Percentiles rank a stretch among this genome's conserved stretches.
These are phyloP conservation scores for Coemansia sp. DNA, from an alignment of 192 early-diverging fungal species.

Conservation along the genomic window DNA sequence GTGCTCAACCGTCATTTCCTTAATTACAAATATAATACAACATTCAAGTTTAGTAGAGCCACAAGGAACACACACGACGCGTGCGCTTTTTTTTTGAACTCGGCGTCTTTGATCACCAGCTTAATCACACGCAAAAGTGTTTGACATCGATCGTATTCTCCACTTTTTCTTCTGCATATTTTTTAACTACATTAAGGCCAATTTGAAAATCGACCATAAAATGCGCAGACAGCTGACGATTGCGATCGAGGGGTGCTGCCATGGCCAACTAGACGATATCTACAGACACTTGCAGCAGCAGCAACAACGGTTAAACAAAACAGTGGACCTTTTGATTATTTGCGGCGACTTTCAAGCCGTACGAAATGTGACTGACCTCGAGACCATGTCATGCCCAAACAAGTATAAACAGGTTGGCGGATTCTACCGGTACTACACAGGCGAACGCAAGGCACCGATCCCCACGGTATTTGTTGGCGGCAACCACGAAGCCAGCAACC, in stretches of 20 bases:
- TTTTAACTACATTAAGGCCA: not conserved
- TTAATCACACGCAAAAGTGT: not conserved
- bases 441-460: slow-evolving; percentile 73
- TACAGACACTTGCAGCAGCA: slow-evolving; percentile 63
- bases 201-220: not conserved
- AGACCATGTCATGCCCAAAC: slow-evolving; percentile 79
- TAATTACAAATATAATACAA: not conserved
- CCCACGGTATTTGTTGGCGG: slow-evolving; percentile 97
- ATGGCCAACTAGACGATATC: slow-evolving; percentile 91
- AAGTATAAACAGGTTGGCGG: slow-evolving; percentile 83
- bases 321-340: slow-evolving; percentile 89
- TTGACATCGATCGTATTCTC: not conserved
- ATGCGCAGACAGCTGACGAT: slow-evolving; percentile 58
- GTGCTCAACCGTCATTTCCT: not conserved
- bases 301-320: slow-evolving; percentile 62
- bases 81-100: not conserved
- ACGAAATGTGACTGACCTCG: slow-evolving; percentile 81
- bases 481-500: slow-evolving; percentile 96
- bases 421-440: slow-evolving; percentile 95
- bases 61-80: not conserved
- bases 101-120: not conserved
- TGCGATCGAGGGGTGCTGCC: slow-evolving; percentile 96
- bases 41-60: not conserved
- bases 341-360: slow-evolving; percentile 98
- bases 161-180: not conserved